Evolutionary conservation across 169 alveolate genomes (phyloP), one percentile per base, ranked within the genome.

Genomic region (Theileria orientalis): DNA sequence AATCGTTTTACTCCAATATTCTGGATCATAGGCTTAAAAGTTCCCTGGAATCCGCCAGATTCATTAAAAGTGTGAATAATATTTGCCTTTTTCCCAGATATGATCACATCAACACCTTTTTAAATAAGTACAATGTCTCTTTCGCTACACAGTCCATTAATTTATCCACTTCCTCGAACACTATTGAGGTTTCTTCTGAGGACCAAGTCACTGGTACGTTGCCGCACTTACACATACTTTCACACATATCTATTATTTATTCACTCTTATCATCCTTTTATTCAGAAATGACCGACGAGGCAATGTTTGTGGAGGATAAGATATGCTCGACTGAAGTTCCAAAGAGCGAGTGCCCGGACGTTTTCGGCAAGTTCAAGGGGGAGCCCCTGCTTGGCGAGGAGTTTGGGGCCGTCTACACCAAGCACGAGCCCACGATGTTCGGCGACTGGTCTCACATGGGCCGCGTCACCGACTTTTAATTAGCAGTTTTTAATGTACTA

Each of bases 371-470:
- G 52, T 73, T 61, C 76, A 79, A 79, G 47, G 75, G 62, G 21
- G 27, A 67, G 23, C 71, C 62, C 27, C 64, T 46, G n/a, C 23
- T 35, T 19, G 75, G 75, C 7, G 19, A 32, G 49, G 93, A 87
- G 69, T 75, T 23, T 66, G 93, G 93, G 52, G 61, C 78, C 74
- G 82, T 76, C 46, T 87, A 78, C 63, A 85, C 74, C 37, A 87
- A 83, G 76, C 93, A 87, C 52, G 93, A 87, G 64, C 93, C 93
- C 66, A 87, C 93, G 19, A 84, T 87, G 93, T 84, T 84, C 64
- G 93, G 93, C 47, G 93, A 87, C 72, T 87, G 93, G 93, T 66
- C 90, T 27, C 93, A 87, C 59, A 87, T 84, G 82, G 89, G 93
- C 46, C 76, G 93, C 25, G 93, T 87, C 44, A 87, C 91, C 13